Percentiles rank a stretch among this genome's conserved stretches.
These are phyloP conservation scores for Elsinoe ampelina DNA, from an alignment of 2,329 filamentous ascomycete species.

Conservation along the genomic window DNA sequence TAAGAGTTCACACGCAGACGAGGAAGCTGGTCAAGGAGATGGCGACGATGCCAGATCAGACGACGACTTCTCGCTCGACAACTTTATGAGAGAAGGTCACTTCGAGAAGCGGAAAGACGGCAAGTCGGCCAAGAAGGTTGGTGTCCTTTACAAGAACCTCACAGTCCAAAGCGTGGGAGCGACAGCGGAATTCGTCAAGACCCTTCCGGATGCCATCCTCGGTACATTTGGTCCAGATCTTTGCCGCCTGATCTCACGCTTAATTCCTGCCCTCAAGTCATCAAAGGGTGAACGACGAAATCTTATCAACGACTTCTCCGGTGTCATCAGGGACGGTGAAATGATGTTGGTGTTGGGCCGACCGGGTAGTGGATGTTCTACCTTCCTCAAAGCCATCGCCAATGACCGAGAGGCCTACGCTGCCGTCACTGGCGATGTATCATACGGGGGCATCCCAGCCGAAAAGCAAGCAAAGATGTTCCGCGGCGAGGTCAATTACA, in stretches of 20 bases:
- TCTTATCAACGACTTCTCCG: constrained; percentile 58
- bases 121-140: constrained; percentile 64
- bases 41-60: constrained; percentile 38
- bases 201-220: constrained; percentile 62
- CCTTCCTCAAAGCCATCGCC: constrained; percentile 65
- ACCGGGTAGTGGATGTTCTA: constrained; percentile 66
- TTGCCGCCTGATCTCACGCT: constrained; percentile 52
- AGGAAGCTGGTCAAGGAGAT: constrained; percentile 30
- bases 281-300: constrained; percentile 42
- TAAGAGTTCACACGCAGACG: constrained; percentile 19
- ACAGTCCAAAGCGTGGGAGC: constrained; percentile 63
- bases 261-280: constrained; percentile 43
- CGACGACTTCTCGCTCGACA: constrained; percentile 57
- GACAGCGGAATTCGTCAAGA: constrained; percentile 59
- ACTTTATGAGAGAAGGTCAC: constrained; percentile 65
- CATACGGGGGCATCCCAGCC: constrained; percentile 62
- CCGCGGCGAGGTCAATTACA: constrained; percentile 69
- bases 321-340: constrained; percentile 53
- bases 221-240: constrained; percentile 76
- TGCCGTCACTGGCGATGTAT: constrained; percentile 58
- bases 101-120: constrained; percentile 64
- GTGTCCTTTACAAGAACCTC: constrained; percentile 66
- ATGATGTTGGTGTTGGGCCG: constrained; percentile 66
- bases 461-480: constrained; percentile 59
- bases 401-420: constrained; percentile 61